Conservation (phyloP, 192 early-diverging fungal genomes). For the Spizellomyces sp. region DNA sequence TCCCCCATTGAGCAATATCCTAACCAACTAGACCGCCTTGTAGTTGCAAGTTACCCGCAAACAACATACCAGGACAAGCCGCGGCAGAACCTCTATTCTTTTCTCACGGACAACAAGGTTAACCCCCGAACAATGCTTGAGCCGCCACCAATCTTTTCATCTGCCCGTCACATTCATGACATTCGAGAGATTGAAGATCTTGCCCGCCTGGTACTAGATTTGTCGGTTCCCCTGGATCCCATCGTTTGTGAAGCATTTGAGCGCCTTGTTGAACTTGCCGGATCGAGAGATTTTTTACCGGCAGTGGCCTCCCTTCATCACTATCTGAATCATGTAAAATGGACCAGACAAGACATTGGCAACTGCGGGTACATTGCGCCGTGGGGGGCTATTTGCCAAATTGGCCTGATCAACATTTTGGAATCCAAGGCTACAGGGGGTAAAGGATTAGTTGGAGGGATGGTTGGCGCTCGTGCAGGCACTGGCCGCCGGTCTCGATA, state of each 20-base stretch:
- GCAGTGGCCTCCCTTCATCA: conserved; percentile 29
- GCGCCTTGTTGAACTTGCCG: conserved; percentile 41
- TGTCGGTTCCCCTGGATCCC: conserved; percentile 19
- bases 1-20: too few species aligned
- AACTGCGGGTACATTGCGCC: conserved; percentile 32
- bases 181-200: conserved; percentile 36
- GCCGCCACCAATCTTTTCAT: conserved; percentile 15
- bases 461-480: not conserved
- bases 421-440: not conserved
- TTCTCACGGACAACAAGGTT: too few species aligned
- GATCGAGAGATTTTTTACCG: conserved; percentile 35
- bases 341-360: conserved; percentile 22
- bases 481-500: not conserved
- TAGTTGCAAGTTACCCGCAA: too few species aligned
- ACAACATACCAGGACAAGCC: too few species aligned
- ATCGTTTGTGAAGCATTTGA: conserved; percentile 36
- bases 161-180: conserved; percentile 30
- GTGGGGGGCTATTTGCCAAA: conserved; percentile 14
- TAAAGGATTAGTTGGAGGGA: not conserved
- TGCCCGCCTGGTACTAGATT: conserved; percentile 27
- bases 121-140: not conserved
- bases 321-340: conserved; percentile 28
- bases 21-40: too few species aligned
- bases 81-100: too few species aligned
- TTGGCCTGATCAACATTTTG: not conserved